Evolutionary conservation across 2,329 filamentous ascomycete genomes (phyloP).

Genomic region (Cladophialophora yegresii): DNA sequence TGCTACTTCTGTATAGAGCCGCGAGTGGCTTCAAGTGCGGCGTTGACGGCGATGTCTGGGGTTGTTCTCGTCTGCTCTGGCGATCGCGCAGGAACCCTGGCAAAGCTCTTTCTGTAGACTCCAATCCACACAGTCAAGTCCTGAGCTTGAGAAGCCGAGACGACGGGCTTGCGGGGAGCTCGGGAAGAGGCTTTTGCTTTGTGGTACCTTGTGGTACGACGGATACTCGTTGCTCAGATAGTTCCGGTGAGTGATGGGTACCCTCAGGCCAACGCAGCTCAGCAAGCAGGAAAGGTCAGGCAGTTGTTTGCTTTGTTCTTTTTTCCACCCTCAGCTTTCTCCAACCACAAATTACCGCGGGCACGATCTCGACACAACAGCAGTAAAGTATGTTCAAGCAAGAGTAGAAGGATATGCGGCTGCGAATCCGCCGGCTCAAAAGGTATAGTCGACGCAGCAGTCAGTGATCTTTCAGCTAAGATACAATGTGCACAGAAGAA

Average conservation of each 20-base stretch:
- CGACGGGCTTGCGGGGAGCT: conserved; percentile 21
- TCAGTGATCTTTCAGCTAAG: conserved; percentile 12
- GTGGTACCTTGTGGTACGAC: neutral
- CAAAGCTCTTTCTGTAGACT: conserved; percentile 20
- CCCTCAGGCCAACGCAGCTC: conserved; percentile 3
- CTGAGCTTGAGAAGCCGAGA: neutral
- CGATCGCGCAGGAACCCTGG: neutral
- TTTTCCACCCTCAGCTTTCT: neutral
- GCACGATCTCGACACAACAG: neutral
- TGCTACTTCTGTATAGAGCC: neutral
- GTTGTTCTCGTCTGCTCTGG: conserved; percentile 8
- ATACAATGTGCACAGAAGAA: conserved; percentile 18
- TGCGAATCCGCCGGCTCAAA: conserved; percentile 2
- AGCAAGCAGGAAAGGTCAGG: neutral
- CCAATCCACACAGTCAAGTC: conserved; percentile 20
- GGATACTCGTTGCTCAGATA: neutral
- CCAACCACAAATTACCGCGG: neutral
- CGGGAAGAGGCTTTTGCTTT: conserved; percentile 11
- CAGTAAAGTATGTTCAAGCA: conserved; percentile 1
- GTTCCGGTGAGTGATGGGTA: neutral
- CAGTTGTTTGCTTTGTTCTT: conserved; percentile 10
- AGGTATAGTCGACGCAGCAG: conserved; percentile 9
- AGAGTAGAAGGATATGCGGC: conserved; percentile 9
- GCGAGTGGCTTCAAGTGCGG: conserved; percentile 1
- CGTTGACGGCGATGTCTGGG: neutral